Base-by-base conservation (phyloP, 345 rosid species). In the Aegle marmelos region DNA sequence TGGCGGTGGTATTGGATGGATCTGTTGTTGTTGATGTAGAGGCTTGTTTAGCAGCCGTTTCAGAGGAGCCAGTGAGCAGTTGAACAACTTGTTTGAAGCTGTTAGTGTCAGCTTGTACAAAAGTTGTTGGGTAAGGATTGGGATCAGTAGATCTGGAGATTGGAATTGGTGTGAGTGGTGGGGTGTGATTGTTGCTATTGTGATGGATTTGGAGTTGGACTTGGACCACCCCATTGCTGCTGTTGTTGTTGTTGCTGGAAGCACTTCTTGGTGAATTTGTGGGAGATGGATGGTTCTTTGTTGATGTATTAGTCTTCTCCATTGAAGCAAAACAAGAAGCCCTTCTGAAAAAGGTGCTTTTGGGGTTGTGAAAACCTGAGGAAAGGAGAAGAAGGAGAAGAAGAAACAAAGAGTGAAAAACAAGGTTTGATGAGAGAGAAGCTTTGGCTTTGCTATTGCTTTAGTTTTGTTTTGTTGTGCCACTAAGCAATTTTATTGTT, bases 71-170 rank as follows among this genome's bases (percentile, higher is more conserved):
- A 37, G 98, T 93, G 27, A 93, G 98, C 97, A 93, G 89, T 79
- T 95, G 98, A 73, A 95, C 98, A 57, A 95, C 98, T 58, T 92
- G 97, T 82, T 92, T 95, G 94, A 93, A 95, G 83, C 85, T 88
- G 65, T 93, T 81, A 67, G 96, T 83, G 89, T 95, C 97, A 1
- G 97, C 97, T 76, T 95, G 98, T 66, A 95, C 98, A 73, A 95
- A 95, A 75, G 98, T 95, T 27, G 98, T 95, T 22, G 98, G 98
- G 81, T 91, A 92, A 77, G 98, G 98, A 83, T 88, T 95, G n/a
- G 94, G 39, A 71, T 96, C 95, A 9, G 73, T 74, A 84, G 97
- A 93, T 89, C 97, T 92, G 88, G 97, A 82, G 78, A 93, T 80
- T 75, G 94, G 87, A 19, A 83, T 80, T 64, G 92, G 90, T 13